Percentiles rank a stretch among this genome's conserved stretches.
These are phyloP conservation scores for Trypanosomatidae sp. DNA, from an alignment of 208 protist genomes.

Conservation along the genomic window DNA sequence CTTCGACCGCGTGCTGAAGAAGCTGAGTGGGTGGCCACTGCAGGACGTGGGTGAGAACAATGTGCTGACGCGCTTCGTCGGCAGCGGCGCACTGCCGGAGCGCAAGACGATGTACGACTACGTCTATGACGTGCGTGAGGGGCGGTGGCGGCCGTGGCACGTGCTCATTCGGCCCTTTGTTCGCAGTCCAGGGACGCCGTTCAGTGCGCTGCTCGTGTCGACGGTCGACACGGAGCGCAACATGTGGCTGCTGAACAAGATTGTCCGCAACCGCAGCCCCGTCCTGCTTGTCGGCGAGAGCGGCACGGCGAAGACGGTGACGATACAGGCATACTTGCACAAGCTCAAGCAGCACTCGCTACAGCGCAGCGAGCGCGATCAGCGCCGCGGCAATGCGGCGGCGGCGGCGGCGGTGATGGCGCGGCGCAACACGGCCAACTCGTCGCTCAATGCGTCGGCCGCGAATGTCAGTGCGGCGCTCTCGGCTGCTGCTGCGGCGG, in stretches of 20 bases:
- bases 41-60: slow-evolving; percentile 87
- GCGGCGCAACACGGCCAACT: no score
- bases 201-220: slow-evolving; percentile 96
- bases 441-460: no score
- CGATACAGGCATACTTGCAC: slow-evolving; percentile 92
- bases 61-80: slow-evolving; percentile 85
- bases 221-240: slow-evolving; percentile 98
- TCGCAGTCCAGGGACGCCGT: slow-evolving; percentile 74
- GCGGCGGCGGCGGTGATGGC: not conserved
- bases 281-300: slow-evolving; percentile 95
- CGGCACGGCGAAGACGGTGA: slow-evolving; percentile 98
- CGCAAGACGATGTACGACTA: slow-evolving; percentile 95
- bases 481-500: no score
- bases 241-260: slow-evolving; percentile 92
- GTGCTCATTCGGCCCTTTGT: slow-evolving; percentile 87
- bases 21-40: slow-evolving; percentile 84
- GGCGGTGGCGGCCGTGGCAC: slow-evolving; percentile 94
- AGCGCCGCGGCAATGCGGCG: slow-evolving; percentile 4
- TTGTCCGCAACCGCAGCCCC: slow-evolving; percentile 85
- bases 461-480: no score
- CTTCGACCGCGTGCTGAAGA: slow-evolving; percentile 95
- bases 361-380: slow-evolving; percentile 1
- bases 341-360: slow-evolving; percentile 70
- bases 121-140: slow-evolving; percentile 91
- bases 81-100: slow-evolving; percentile 82